Base-by-base conservation (phyloP, 2,329 filamentous ascomycete genomes). In the Colletotrichum camelliae region DNA sequence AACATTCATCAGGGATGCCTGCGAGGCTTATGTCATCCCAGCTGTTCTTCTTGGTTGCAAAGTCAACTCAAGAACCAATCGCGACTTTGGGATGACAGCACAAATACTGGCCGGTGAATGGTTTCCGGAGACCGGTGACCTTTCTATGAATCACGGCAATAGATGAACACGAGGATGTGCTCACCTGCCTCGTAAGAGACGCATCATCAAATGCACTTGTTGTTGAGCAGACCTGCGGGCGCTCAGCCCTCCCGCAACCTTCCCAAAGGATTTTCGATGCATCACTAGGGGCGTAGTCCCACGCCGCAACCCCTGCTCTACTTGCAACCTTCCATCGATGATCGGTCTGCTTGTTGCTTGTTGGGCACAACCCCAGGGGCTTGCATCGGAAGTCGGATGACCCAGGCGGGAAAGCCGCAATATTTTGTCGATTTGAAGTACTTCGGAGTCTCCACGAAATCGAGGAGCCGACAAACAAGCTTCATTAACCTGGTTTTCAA, bases 201-300 rank as follows among this genome's bases (percentile, higher is more conserved):
- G 61, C 61, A 35, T 35, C 58, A 21, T 61, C 31, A 33, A 60
- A 13, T 31, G 43, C n/a, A 48, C 43, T 21, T 48, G n/a, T 48
- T 48, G 43, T 48, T 60, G 6, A 18, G 18, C 12, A 37, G 33
- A 58, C 24, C 18, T 33, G 55, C 64, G 57, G 61, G 21, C 70
- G 43, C 73, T 58, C 70, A 68, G 69, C 70, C 64, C 73, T 67
- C 55, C 18, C 27, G 33, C 67, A 18, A 71, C 61, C 68, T 67
- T 35, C 33, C 62, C 64, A 60, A 65, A 76, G 74, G 70, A 74
- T 76, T 76, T 76, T 55, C 64, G 37, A 57, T 73, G 70, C 74
- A 60, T 76, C 48, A 48, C 24, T 64, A 52, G 64, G 29, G 21
- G 62, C 33, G 35, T 58, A 21, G 57, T 69, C 64, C 62, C 62